Conservation (phyloP, 768 basidiomycete species). For the Lactifluus hygrophoroides region DNA sequence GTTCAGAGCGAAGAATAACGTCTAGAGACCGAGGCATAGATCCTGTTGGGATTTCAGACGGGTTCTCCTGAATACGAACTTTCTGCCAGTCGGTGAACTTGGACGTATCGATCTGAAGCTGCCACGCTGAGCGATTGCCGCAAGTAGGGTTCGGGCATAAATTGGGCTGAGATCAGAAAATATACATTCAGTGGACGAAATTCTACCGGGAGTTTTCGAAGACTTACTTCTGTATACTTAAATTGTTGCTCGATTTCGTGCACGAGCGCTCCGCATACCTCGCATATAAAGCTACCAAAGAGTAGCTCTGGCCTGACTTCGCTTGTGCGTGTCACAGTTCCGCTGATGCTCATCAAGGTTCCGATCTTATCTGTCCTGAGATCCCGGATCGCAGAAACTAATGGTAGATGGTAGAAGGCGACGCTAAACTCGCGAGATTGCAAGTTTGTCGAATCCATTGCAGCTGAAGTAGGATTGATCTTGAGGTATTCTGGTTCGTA, state of each 20-base stretch:
- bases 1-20: constrained; percentile 88
- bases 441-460: constrained; percentile 78
- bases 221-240: constrained; percentile 90
- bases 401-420: constrained; percentile 90
- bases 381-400: constrained; percentile 92
- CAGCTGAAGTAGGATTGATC: constrained; percentile 83
- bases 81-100: constrained; percentile 99
- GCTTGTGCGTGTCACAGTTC: constrained; percentile 94
- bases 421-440: constrained; percentile 91
- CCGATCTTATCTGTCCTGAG: constrained; percentile 91
- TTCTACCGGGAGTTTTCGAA: neutral
- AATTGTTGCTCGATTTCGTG: constrained; percentile 98
- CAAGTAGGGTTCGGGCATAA: constrained; percentile 94
- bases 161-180: constrained; percentile 53
- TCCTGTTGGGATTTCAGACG: constrained; percentile 97
- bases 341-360: constrained; percentile 88
- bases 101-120: constrained; percentile 90
- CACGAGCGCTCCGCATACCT: constrained; percentile 77
- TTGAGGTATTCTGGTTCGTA: constrained; percentile 94
- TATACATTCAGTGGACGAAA: constrained; percentile 9
- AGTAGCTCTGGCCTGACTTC: constrained; percentile 95
- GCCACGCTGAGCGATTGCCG: constrained; percentile 84
- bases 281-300: constrained; percentile 89
- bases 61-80: constrained; percentile 97
- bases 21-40: constrained; percentile 97